Conservation (phyloP, 352 stramenopile genomes). For the Globisporangium nunn region DNA sequence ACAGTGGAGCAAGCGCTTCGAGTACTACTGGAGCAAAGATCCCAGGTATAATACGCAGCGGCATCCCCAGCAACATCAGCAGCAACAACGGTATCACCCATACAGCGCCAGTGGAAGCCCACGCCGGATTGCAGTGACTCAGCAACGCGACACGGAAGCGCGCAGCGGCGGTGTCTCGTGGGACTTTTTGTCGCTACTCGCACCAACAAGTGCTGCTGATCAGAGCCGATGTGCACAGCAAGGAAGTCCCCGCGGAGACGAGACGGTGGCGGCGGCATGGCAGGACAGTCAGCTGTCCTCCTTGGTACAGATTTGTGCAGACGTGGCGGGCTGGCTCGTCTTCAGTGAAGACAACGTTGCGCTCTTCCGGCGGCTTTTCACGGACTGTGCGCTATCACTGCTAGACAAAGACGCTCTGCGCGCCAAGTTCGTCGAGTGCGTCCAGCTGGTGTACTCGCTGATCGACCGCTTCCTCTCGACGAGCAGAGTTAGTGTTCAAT, state of each 20-base stretch:
- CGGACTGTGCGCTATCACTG: slow-evolving; percentile 15
- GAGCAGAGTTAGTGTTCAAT: slow-evolving; percentile 4
- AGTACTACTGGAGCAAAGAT: slow-evolving; percentile 8
- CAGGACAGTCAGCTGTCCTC: slow-evolving; percentile 8
- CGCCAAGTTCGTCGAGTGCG: slow-evolving; percentile 20
- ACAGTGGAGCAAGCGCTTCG: slow-evolving; percentile 22
- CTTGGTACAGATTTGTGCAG: slow-evolving; percentile 19
- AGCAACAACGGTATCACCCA: slow-evolving; percentile 6
- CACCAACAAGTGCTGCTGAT: background rate
- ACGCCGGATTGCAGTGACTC: background rate
- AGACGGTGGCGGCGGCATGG: background rate
- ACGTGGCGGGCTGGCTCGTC: slow-evolving; percentile 21
- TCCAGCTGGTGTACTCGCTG: slow-evolving; percentile 21
- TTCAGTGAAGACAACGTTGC: slow-evolving; percentile 23
- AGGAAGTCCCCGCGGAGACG: slow-evolving; percentile 5
- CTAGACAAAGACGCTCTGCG: slow-evolving; percentile 26
- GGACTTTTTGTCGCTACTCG: slow-evolving; percentile 16
- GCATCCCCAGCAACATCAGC: background rate
- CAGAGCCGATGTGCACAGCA: background rate
- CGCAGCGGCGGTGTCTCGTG: slow-evolving; percentile 17
- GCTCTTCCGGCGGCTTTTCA: slow-evolving; percentile 19
- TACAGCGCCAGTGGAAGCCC: background rate
- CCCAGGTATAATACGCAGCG: background rate
- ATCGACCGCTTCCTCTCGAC: slow-evolving; percentile 18
- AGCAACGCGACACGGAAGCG: background rate